phyloP scores from a whole-genome alignment of 306 rosid genomes.

The Dalbergia oliveri region DNA sequence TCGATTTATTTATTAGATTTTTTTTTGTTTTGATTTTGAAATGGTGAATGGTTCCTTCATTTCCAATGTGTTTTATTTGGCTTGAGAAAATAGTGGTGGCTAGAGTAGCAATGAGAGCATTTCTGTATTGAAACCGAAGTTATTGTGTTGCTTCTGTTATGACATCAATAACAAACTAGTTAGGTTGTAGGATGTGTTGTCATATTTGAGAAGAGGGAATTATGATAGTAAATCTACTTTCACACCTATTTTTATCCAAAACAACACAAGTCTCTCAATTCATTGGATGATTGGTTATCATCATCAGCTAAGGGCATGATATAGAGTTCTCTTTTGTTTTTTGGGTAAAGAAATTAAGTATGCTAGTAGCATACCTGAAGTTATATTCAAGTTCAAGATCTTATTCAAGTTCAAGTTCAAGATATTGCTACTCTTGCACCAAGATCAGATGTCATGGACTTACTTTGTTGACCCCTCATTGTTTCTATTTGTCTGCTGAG shows the following conservation, averaged over 20 bases:
- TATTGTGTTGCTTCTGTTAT: not conserved
- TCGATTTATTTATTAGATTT: not conserved
- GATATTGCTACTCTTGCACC: not conserved
- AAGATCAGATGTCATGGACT: not conserved
- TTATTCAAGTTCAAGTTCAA: too few species aligned
- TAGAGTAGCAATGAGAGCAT: slow-evolving; percentile 24
- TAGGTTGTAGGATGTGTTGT: slow-evolving; percentile 16
- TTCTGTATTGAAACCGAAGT: not conserved
- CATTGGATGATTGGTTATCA: not conserved
- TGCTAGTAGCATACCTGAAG: too few species aligned
- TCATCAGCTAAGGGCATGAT: not conserved
- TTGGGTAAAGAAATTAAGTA: too few species aligned
- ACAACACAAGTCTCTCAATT: not conserved
- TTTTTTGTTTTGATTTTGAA: not conserved
- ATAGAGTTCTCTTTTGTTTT: too few species aligned
- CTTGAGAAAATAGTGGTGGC: slow-evolving; percentile 3
- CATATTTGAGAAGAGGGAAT: slow-evolving; percentile 10
- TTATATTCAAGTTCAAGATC: too few species aligned
- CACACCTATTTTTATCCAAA: slow-evolving; percentile 6
- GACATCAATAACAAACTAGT: not conserved
- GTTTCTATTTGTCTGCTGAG: not conserved
- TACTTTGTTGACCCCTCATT: not conserved
- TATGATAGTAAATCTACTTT: not conserved
- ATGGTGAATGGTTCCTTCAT: not conserved
- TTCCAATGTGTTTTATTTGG: not conserved